These are phyloP conservation scores for Coccomyxa sp. DNA, from an alignment of 139 green algal species.

Conservation along the genomic window DNA sequence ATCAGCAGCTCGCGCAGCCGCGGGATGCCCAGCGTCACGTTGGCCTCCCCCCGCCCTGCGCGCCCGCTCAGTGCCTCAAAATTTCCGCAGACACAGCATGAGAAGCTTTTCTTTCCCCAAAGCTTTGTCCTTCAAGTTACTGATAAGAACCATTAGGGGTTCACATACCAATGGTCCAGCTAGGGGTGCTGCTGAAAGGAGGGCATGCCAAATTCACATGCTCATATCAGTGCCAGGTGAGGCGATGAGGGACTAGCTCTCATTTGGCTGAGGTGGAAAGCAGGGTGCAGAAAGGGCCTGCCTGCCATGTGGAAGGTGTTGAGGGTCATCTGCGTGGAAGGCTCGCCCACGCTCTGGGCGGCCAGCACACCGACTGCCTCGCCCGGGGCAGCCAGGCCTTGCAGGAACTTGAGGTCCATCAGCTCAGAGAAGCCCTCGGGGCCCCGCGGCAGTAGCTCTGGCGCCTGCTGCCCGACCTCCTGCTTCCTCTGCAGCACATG, in stretches of 20 bases:
- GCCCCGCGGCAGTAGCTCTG: constrained; percentile 6
- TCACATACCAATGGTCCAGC: too few species aligned
- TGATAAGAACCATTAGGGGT: too few species aligned
- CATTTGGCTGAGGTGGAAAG: too few species aligned
- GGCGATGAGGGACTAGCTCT: too few species aligned
- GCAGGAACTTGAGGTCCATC: constrained; percentile 89
- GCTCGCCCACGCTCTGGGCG: constrained; percentile 90
- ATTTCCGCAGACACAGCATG: too few species aligned
- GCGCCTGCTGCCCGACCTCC: background rate
- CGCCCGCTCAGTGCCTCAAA: background rate
- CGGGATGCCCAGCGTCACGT: constrained; percentile 97
- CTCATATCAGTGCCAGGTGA: background rate
- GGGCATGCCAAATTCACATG: too few species aligned
- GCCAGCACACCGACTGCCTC: constrained; percentile 95
- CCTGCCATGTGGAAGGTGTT: constrained; percentile 96
- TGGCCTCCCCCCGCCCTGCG: constrained; percentile 87
- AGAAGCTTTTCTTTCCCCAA: too few species aligned
- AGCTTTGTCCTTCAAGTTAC: too few species aligned
- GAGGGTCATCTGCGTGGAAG: constrained; percentile 87
- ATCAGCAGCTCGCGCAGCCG: constrained; percentile 96
- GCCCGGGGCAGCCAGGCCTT: constrained; percentile 63
- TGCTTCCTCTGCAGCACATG: background rate
- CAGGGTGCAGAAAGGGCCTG: background rate
- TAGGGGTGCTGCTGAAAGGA: too few species aligned
- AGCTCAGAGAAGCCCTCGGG: constrained; percentile 35